phyloP scores from a whole-genome alignment of 1,284 basidiomycete species.

The Leccinum fuscescens region DNA sequence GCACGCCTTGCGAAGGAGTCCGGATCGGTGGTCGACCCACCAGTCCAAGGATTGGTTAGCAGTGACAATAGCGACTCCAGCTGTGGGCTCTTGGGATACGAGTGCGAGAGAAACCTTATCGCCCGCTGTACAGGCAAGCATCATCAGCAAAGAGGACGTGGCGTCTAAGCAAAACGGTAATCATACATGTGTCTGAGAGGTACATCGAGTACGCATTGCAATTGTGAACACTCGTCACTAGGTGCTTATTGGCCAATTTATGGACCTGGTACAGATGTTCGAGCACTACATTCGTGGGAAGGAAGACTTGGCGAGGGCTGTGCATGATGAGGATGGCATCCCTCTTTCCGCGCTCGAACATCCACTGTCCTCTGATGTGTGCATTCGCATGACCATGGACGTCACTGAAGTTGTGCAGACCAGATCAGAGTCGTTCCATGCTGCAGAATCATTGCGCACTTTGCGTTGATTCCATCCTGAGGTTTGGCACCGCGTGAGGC shows the following conservation, averaged over 20 bases:
- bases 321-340: constrained; percentile 26
- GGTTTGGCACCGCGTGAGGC: constrained; percentile 13
- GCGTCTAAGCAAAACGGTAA: not conserved
- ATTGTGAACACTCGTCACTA: constrained; percentile 22
- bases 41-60: constrained; percentile 3
- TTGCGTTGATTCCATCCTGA: not conserved
- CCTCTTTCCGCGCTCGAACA: constrained; percentile 17
- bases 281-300: constrained; percentile 17
- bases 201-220: constrained; percentile 28
- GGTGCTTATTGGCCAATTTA: constrained; percentile 16
- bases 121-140: constrained; percentile 2
- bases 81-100: not conserved
- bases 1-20: constrained; percentile 23
- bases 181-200: constrained; percentile 27
- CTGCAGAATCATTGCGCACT: constrained; percentile 8
- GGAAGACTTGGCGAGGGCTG: constrained; percentile 15
- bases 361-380: constrained; percentile 19
- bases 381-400: constrained; percentile 4
- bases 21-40: constrained; percentile 16
- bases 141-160: not conserved
- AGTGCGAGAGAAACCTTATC: constrained; percentile 22
- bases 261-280: constrained; percentile 21
- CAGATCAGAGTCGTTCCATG: not conserved
- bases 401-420: constrained; percentile 2
- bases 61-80: not conserved